Conservation (phyloP, 2,329 filamentous ascomycete genomes). For the Fusarium circinatum region DNA sequence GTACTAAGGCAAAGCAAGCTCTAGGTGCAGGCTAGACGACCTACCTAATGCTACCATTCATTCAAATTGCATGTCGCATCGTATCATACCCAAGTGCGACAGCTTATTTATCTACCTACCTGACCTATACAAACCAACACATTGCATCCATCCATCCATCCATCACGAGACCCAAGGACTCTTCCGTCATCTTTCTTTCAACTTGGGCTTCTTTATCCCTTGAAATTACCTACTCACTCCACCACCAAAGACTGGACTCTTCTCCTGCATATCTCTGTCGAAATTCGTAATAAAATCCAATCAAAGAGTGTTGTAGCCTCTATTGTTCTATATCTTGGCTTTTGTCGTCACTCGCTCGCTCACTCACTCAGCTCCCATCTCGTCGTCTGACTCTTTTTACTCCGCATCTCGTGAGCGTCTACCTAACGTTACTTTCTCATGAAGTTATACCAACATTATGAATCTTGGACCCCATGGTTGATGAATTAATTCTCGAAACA, state of each 20-base stretch:
- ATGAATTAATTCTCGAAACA: background rate
- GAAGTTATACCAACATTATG: conserved; percentile 4
- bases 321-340: background rate
- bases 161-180: conserved; percentile 7
- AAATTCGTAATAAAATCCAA: conserved; percentile 10
- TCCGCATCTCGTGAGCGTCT: conserved; percentile 12
- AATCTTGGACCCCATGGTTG: background rate
- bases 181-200: background rate
- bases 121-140: background rate
- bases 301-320: background rate
- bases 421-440: background rate
- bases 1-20: background rate
- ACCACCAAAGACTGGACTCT: background rate
- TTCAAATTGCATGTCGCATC: conserved; percentile 11
- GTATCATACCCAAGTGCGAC: conserved; percentile 3
- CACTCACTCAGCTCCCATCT: background rate
- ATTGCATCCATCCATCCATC: background rate
- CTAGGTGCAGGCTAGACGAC: background rate
- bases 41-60: background rate
- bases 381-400: conserved; percentile 1
- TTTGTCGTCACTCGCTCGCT: background rate
- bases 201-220: background rate
- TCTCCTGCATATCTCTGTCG: background rate
- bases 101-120: background rate
- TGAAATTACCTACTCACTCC: background rate